Conservation (phyloP, 495 filamentous ascomycete genomes). For the Darksidea phi region DNA sequence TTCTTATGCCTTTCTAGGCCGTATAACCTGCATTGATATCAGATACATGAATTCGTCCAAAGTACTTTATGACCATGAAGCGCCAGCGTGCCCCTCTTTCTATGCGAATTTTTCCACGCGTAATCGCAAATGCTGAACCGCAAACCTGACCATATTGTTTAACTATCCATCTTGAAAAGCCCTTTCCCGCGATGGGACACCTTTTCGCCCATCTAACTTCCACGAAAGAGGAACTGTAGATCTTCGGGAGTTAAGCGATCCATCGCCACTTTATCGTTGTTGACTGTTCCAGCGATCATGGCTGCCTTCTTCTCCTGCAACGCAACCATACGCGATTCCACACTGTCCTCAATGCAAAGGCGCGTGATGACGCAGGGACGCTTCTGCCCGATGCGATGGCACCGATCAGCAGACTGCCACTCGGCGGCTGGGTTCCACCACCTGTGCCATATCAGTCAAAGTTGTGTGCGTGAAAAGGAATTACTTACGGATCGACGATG, state of each 20-base stretch:
- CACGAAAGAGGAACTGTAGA: constrained; percentile 91
- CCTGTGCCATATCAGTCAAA: constrained; percentile 45
- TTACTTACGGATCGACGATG: constrained; percentile 85
- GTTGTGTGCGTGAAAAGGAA: background rate
- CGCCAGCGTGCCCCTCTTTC: no score
- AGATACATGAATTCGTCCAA: no score
- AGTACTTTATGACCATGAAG: no score
- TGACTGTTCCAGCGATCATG: constrained; percentile 94
- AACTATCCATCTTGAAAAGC: no score
- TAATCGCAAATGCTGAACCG: no score
- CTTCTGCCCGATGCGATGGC: constrained; percentile 93
- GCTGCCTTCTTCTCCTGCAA: constrained; percentile 97
- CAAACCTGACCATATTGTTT: no score
- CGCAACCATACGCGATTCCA: constrained; percentile 90
- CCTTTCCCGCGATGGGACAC: no score
- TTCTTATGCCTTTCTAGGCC: no score
- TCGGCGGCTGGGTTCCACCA: constrained; percentile 99
- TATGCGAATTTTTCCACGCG: no score
- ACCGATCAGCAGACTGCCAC: constrained; percentile 95
- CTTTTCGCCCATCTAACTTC: constrained; percentile 45
- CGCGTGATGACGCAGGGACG: constrained; percentile 92
- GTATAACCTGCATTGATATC: no score
- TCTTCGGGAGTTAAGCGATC: constrained; percentile 87
- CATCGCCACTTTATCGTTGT: constrained; percentile 82
- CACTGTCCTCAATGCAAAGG: constrained; percentile 91